phyloP scores from a whole-genome alignment of 352 stramenopile species.

The Pythium scleroteichum region DNA sequence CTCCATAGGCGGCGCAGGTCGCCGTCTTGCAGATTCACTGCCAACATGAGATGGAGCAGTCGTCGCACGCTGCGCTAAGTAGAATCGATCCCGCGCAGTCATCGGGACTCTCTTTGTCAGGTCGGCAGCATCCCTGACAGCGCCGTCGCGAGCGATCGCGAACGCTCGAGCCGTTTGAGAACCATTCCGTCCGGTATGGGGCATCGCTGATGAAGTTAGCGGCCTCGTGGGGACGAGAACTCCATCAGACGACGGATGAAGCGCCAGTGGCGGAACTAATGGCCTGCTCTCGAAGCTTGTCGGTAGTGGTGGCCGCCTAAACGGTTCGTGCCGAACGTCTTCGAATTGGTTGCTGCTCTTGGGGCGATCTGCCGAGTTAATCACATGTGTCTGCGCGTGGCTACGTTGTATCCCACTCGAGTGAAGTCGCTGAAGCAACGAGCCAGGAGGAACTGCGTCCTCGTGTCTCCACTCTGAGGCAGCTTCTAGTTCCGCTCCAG shows the following conservation, averaged over 20 bases:
- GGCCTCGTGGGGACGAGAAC: conserved; percentile 57
- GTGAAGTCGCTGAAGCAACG: conserved; percentile 49
- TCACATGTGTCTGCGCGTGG: conserved; percentile 53
- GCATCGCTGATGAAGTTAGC: conserved; percentile 28
- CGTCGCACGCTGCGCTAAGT: conserved; percentile 49
- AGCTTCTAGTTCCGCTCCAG: not conserved
- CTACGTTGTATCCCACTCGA: conserved; percentile 60
- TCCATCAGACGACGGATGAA: conserved; percentile 28
- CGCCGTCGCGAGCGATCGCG: not conserved
- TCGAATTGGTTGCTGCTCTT: conserved; percentile 23
- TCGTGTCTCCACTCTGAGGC: conserved; percentile 1
- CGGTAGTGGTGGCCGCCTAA: not conserved
- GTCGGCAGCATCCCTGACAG: not conserved
- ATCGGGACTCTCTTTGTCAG: conserved; percentile 41
- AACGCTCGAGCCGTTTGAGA: not conserved
- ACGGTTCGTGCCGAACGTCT: not conserved
- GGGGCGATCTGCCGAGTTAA: conserved; percentile 27
- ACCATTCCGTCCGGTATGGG: not conserved
- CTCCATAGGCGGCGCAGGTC: too few relatives aligned
- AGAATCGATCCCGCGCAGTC: conserved; percentile 62
- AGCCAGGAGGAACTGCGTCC: not conserved
- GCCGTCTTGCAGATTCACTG: conserved; percentile 9
- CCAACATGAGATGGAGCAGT: conserved; percentile 33
- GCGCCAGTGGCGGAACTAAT: conserved; percentile 33
- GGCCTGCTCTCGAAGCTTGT: conserved; percentile 27